phyloP scores from a whole-genome alignment of 2,329 filamentous ascomycete genomes.

The Ophiostoma ulmi region DNA sequence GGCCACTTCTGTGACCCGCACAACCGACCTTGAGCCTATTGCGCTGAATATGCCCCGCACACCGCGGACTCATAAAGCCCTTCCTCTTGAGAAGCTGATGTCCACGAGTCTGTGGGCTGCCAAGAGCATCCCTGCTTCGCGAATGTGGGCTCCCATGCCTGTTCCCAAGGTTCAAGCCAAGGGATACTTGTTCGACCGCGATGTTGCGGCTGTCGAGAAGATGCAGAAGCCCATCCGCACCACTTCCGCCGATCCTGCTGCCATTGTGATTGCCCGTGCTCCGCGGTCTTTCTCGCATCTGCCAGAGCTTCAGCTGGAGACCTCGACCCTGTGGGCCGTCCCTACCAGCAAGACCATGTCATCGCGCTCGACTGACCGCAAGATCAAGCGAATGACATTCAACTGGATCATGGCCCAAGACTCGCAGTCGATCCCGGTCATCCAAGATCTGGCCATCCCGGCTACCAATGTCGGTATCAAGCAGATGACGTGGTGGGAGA shows the following conservation, averaged over 20 bases:
- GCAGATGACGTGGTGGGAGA: conserved; percentile 28
- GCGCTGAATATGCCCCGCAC: conserved; percentile 22
- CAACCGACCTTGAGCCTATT: conserved; percentile 21
- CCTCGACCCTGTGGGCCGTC: conserved; percentile 31
- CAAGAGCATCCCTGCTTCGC: not conserved
- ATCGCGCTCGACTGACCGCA: not conserved
- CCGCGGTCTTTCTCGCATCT: conserved; percentile 29
- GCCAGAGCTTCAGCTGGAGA: conserved; percentile 31
- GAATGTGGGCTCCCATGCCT: conserved; percentile 22
- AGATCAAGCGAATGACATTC: conserved; percentile 17
- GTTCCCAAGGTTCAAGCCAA: conserved; percentile 18
- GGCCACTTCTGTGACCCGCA: conserved; percentile 18
- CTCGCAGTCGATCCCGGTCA: conserved; percentile 7
- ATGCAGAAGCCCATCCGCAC: conserved; percentile 24
- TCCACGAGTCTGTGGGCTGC: conserved; percentile 21
- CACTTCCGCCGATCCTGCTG: conserved; percentile 29
- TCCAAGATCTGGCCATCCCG: conserved; percentile 22
- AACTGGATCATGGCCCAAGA: conserved; percentile 32
- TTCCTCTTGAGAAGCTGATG: conserved; percentile 17
- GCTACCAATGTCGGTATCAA: conserved; percentile 21
- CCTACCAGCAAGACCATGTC: not conserved
- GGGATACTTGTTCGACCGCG: conserved; percentile 23
- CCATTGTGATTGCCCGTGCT: conserved; percentile 32
- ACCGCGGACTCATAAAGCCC: not conserved
- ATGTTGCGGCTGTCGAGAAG: conserved; percentile 21